Evolutionary conservation across 306 rosid genomes (phyloP), one percentile per base, ranked within the genome.

Genomic region (Chamaecrista fasciculata): DNA sequence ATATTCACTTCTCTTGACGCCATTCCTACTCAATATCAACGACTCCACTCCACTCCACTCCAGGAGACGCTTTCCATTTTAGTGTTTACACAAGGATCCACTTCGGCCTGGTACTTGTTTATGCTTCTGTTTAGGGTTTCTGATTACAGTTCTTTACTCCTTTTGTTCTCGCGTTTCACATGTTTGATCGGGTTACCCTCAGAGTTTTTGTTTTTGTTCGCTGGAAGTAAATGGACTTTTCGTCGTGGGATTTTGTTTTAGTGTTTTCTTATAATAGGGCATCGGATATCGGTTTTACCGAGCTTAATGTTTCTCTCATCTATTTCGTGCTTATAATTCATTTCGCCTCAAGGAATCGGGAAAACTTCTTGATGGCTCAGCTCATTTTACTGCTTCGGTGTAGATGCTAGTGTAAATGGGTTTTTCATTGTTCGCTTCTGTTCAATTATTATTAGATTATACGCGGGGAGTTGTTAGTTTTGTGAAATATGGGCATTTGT

Each of bases 121-220:
- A 2, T n/a, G 37, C 20, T 51, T 28, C 43, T 20, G 2, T 18
- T 70, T 77, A 64, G 82, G 80, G 80, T 73, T 74, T 28, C 14
- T 29, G 11, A 4, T 29, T 4, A 26, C 5, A 25, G n/a, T 51
- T 25, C 1, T 11, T 59, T 0, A 6, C 31, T 34, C n/a, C 31
- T 8, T n/a, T 33, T 25, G 23, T 47, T 56, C 31, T 34, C 59
- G 77, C 66, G 6, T 70, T 70, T n/a, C 23, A 69, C 59, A 11
- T 15, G 76, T 74, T 74, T 5, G 66, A 66, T 61, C 16, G 65
- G 74, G 52, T 61, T 39, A 12, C 75, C 4, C 25, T 21, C 34
- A 23, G 14, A 8, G 4, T 21, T 52, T 25, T 24, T 12, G 43
- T 6, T 58, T 12, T 8, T 2, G 4, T 33, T 2, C 0, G 6